Evolutionary conservation across 75 land plant genomes (phyloP).

Genomic region (Cunninghamia lanceolata): DNA sequence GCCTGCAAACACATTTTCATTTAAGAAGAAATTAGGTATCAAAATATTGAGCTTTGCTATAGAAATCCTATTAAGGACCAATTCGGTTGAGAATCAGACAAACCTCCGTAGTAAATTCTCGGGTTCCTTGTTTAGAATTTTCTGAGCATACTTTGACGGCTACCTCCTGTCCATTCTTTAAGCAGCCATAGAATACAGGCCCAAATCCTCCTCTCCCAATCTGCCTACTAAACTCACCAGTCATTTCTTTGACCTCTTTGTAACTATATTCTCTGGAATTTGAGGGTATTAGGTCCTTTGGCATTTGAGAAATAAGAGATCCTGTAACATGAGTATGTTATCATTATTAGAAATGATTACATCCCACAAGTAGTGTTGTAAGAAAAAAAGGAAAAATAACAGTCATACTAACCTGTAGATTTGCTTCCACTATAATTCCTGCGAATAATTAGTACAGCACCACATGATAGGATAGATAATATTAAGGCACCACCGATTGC

Average conservation of each 20-base stretch:
- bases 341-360: not conserved
- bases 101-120: constrained; percentile 40
- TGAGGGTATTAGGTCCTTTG: not conserved
- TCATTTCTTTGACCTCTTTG: constrained; percentile 27
- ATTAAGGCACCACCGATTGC: not conserved
- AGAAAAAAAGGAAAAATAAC: not conserved
- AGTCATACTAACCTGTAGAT: not conserved
- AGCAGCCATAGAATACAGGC: constrained; percentile 37
- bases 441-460: not conserved
- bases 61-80: not conserved
- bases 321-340: not conserved
- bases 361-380: not conserved
- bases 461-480: not conserved
- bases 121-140: constrained; percentile 20
- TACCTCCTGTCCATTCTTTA: constrained; percentile 26
- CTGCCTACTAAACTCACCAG: constrained; percentile 21
- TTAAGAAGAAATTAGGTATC: too few species aligned
- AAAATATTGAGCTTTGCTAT: not conserved
- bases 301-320: not conserved
- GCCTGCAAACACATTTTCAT: constrained; percentile 18
- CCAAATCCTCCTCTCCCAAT: constrained; percentile 59
- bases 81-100: not conserved
- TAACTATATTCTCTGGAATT: constrained; percentile 20
- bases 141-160: constrained; percentile 45
- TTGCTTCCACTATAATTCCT: not conserved